Evolutionary conservation across 768 basidiomycete genomes (phyloP), one percentile per base, ranked within the genome.

Genomic region (Lentinula boryana): DNA sequence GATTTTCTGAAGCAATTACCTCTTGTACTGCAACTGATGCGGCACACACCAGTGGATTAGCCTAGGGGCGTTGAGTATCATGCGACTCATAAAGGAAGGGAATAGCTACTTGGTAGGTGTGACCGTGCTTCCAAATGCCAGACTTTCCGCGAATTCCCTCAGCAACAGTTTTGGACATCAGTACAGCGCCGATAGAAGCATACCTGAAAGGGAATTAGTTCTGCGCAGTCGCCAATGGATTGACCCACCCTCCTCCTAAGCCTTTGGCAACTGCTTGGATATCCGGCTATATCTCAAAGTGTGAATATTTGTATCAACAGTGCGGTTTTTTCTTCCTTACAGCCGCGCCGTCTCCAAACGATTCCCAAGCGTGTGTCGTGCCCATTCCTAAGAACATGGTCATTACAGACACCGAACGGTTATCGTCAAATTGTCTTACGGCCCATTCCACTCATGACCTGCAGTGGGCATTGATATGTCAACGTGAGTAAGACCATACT

Each of bases 221-320:
- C 23, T 50, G 23, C 31, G 12, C 23, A 15, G 4, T 5, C 6
- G 6, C 13, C 10, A 23, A 18, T 32, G 54, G 48, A 3, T 60
- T 40, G 5, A 68, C 81, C 65, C 70, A 91, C 86, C 93, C 93
- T 73, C 92, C 93, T 52, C 91, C 93, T 6, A 95, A 82, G 13
- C 93, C 92, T 71, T 96, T 95, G 1, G 93, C 94, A 33, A 95
- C 80, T 6, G 91, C 89, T 72, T 95, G 93, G 33, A 95, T 78
- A 72, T 95, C 93, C 43, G 94, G 93, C 80, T 81, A 63, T 1
- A 60, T 59, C 27, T 27, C 27, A 27, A 5, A 59, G 15, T 21
- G 54, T 53, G 31, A 62, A 18, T 8, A 1, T 56, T 4, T 36
- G 35, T n/a, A 7, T 31, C 43, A 63, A 16, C 46, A 57, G 21